phyloP scores from a whole-genome alignment of 2,329 filamentous ascomycete species.

The Epichloe glyceriae region DNA sequence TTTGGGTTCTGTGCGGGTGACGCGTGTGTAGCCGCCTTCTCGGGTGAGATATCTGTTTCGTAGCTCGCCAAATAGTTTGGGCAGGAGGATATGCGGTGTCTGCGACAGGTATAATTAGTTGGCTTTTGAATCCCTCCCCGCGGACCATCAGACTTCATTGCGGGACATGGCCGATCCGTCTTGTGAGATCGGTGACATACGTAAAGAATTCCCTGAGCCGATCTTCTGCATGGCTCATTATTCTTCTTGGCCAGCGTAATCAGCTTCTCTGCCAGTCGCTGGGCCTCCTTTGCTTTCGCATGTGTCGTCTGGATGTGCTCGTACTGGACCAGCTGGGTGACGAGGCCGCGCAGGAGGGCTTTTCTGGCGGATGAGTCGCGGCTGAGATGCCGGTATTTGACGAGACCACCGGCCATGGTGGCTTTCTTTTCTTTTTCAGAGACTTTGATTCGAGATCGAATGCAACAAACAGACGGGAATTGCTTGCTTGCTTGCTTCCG shows the following conservation, averaged over 20 bases:
- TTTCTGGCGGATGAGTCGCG: conserved; percentile 78
- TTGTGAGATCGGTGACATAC: conserved; percentile 37
- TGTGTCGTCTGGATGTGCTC: conserved; percentile 93
- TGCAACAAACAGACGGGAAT: neutral
- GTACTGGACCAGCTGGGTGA: conserved; percentile 85
- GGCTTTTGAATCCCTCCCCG: neutral
- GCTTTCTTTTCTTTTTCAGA: neutral
- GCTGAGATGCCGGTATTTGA: conserved; percentile 81
- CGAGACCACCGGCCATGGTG: conserved; percentile 69
- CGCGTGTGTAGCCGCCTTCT: conserved; percentile 87
- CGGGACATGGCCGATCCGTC: too few species aligned
- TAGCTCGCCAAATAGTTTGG: conserved; percentile 80
- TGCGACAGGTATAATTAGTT: conserved; percentile 18
- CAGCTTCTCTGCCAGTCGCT: conserved; percentile 83
- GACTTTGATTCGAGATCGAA: neutral
- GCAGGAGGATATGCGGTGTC: conserved; percentile 57
- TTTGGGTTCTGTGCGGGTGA: conserved; percentile 80
- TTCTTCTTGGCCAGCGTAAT: conserved; percentile 91
- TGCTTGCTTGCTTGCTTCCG: neutral
- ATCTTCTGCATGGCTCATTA: conserved; percentile 64
- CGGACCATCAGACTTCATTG: too few species aligned
- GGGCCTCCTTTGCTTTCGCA: conserved; percentile 94
- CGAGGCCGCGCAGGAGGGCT: conserved; percentile 87
- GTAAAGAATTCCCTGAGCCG: conserved; percentile 71
- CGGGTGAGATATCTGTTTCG: conserved; percentile 64